Evolutionary conservation across 345 rosid species (phyloP).

Genomic region (Theobroma cacao): DNA sequence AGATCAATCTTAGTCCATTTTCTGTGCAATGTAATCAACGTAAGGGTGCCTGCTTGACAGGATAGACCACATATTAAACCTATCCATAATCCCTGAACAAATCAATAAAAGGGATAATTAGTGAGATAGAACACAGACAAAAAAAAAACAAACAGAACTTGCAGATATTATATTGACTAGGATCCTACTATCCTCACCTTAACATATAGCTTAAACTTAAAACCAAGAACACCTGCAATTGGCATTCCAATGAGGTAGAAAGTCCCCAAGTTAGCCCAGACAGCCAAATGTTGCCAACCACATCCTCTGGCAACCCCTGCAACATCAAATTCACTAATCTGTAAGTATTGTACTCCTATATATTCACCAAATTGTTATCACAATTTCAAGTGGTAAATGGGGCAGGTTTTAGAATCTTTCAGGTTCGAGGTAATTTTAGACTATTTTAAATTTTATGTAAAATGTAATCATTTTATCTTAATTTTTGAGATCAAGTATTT

Average conservation of each 20-base stretch:
- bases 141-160: neutral
- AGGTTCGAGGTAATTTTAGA: too few species aligned
- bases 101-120: neutral
- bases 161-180: neutral
- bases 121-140: neutral
- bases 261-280: conserved; percentile 43
- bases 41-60: conserved; percentile 42
- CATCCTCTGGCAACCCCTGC: conserved; percentile 75
- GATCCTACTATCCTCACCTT: conserved; percentile 36
- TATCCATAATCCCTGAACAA: conserved; percentile 61
- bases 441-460: too few species aligned
- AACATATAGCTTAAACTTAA: conserved; percentile 44
- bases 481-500: too few species aligned
- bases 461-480: too few species aligned
- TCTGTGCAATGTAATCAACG: conserved; percentile 37
- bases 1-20: conserved; percentile 47
- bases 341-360: neutral
- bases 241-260: conserved; percentile 59
- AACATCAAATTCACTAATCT: neutral
- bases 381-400: too few species aligned
- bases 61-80: conserved; percentile 61
- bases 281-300: conserved; percentile 71
- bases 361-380: too few species aligned
- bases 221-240: conserved; percentile 47
- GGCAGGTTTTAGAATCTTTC: too few species aligned